Evolutionary conservation across 257 asterid species (phyloP).

Genomic region (Solanum infundibuliforme): DNA sequence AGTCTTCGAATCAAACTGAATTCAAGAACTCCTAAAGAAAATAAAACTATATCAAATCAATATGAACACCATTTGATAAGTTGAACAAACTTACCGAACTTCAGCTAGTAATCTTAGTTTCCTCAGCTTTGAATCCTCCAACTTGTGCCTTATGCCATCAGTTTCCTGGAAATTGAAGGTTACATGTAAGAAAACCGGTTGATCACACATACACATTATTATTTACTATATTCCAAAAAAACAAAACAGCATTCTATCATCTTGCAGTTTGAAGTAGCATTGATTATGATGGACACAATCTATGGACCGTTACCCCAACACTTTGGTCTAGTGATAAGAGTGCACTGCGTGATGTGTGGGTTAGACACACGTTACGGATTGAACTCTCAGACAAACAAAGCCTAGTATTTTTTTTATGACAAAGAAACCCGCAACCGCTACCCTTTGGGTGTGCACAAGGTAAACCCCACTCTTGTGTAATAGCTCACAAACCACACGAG

Average conservation of each 20-base stretch:
- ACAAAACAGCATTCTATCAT: background rate
- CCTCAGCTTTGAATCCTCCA: slow-evolving; percentile 43
- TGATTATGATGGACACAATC: background rate
- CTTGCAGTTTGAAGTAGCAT: background rate
- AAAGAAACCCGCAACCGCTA: background rate
- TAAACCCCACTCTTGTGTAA: background rate
- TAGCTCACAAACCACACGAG: background rate
- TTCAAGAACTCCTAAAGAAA: background rate
- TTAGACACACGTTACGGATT: background rate
- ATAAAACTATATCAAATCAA: background rate
- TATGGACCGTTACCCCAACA: too few relatives aligned
- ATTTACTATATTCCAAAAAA: background rate
- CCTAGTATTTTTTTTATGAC: background rate
- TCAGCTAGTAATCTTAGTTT: slow-evolving; percentile 56
- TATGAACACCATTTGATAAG: background rate
- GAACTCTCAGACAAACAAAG: background rate
- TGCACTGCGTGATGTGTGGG: background rate
- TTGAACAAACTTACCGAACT: slow-evolving; percentile 47
- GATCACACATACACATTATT: background rate
- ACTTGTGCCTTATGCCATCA: slow-evolving; percentile 31
- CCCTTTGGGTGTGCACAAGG: background rate
- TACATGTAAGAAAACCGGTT: background rate
- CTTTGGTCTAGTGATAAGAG: background rate
- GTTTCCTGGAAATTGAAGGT: slow-evolving; percentile 39
- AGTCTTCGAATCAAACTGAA: background rate